Conservation (phyloP, 208 protist genomes). For the Kentomonas sorsogonicus region DNA sequence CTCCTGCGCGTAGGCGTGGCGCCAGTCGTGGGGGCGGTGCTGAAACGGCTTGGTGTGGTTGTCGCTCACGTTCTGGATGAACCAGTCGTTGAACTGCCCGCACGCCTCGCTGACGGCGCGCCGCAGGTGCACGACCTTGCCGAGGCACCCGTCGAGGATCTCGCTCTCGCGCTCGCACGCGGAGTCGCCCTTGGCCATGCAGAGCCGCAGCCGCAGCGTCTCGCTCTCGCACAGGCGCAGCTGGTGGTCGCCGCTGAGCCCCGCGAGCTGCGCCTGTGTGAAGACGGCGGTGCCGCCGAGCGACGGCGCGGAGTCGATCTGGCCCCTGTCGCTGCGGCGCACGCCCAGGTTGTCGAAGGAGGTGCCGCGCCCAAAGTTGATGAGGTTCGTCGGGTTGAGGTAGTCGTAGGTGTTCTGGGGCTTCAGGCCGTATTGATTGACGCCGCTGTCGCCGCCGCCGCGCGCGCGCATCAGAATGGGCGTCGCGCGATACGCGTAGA, state of each 20-base stretch:
- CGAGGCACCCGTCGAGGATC: constrained; percentile 67
- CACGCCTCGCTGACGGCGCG: constrained; percentile 61
- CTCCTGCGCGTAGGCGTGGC: constrained; percentile 84
- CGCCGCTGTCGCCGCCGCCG: constrained; percentile 61
- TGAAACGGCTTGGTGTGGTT: constrained; percentile 89
- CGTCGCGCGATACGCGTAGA: constrained; percentile 51
- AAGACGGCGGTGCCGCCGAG: constrained; percentile 73
- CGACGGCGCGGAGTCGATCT: constrained; percentile 79
- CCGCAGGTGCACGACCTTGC: constrained; percentile 71
- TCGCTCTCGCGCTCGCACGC: constrained; percentile 76
- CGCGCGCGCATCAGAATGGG: constrained; percentile 64
- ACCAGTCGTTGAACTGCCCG: constrained; percentile 86
- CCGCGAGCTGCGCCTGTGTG: constrained; percentile 70
- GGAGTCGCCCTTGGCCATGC: constrained; percentile 76
- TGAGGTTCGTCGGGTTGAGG: constrained; percentile 82
- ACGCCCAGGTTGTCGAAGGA: constrained; percentile 83
- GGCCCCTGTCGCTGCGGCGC: constrained; percentile 61
- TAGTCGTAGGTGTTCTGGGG: constrained; percentile 78
- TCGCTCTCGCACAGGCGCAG: constrained; percentile 78
- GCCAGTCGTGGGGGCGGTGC: constrained; percentile 86
- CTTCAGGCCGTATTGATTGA: constrained; percentile 86
- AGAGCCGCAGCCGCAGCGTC: constrained; percentile 81
- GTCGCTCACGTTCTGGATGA: constrained; percentile 85
- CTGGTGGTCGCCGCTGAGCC: constrained; percentile 77
- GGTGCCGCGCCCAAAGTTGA: constrained; percentile 87